Evolutionary conservation across 306 rosid species (phyloP), one percentile per base, ranked within the genome.

Genomic region (Medicago arabica): DNA sequence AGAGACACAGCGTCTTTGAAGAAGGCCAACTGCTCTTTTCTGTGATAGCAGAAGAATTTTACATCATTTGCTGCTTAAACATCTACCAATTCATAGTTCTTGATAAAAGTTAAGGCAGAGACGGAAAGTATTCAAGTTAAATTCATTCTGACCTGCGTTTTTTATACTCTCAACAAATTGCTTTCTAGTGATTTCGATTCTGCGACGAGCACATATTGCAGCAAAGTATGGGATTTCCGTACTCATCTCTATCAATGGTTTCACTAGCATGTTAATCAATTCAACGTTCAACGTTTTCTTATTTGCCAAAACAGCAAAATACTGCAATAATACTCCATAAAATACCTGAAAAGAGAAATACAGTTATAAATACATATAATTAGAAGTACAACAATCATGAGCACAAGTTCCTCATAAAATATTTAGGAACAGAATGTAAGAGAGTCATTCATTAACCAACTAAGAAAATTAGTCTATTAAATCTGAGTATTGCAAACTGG

Each of bases 1-100:
- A 75, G 84, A 95, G 99, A 80, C 86, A 86, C 77, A 95, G 67
- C 15, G 88, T 89, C 79, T 92, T 95, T 62, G 93, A 86, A 71
- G 97, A 88, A 85, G 99, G 97, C 93, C 99, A 95, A 51, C 82
- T 67, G 90, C 88, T 87, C 82, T 77, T 88, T 85, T 92, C 99
- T 95, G 87, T 72, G 79, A 39, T 72, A 78, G 80, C 4, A 58
- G 18, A 75, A 68, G 47, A 47, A 83, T 47, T 77, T 58, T 34
- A 76, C 50, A 69, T 21, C 55, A 40, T 18, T 64, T 44, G 15
- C 39, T 63, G 77, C 66, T 70, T 77, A 43, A 12, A 57, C 69
- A 76, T 71, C 43, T 34, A 76, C 17, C 59, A 38, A 54, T 63
- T 72, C 78, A 50, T 21, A 34, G 40, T 34, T 50, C 21, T 4